Conservation (phyloP, 2,329 filamentous ascomycete species). For the Diplodia corticola region DNA sequence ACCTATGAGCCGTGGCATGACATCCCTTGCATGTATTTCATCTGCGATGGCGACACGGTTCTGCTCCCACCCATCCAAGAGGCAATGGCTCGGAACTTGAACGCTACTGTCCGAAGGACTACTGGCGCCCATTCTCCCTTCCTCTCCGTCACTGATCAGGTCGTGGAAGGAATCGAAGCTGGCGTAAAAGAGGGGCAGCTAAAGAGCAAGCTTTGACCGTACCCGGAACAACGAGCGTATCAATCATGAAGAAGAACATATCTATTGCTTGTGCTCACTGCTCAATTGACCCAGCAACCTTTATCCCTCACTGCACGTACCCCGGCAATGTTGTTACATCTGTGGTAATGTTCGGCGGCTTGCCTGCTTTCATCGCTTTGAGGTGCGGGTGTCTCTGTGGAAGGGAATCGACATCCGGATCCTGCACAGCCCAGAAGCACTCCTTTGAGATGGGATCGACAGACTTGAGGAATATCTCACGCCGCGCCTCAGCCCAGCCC, state of each 20-base stretch:
- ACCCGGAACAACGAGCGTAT: not conserved
- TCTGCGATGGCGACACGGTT: constrained; percentile 14
- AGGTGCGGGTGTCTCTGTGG: constrained; percentile 30
- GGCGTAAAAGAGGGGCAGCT: not conserved
- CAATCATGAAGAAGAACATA: too few relatives aligned
- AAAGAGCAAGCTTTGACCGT: not conserved
- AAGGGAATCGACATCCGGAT: constrained; percentile 31
- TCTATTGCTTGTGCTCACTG: not conserved
- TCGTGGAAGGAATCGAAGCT: not conserved
- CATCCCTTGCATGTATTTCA: constrained; percentile 18
- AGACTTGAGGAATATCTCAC: constrained; percentile 38
- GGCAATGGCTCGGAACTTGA: constrained; percentile 5
- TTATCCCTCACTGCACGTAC: constrained; percentile 27
- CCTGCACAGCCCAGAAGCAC: constrained; percentile 25
- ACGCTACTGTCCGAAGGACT: constrained; percentile 8
- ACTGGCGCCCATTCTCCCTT: constrained; percentile 15
- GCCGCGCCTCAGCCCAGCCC: constrained; percentile 37
- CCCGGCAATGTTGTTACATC: constrained; percentile 30
- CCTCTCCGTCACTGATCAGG: constrained; percentile 4
- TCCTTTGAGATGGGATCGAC: constrained; percentile 32
- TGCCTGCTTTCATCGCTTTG: constrained; percentile 33
- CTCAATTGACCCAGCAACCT: not conserved
- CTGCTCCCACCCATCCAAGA: constrained; percentile 8
- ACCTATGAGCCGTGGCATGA: constrained; percentile 17
- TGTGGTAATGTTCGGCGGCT: constrained; percentile 33